These are phyloP conservation scores for Terana coerulea DNA, from an alignment of 768 basidiomycete genomes.

Conservation along the genomic window DNA sequence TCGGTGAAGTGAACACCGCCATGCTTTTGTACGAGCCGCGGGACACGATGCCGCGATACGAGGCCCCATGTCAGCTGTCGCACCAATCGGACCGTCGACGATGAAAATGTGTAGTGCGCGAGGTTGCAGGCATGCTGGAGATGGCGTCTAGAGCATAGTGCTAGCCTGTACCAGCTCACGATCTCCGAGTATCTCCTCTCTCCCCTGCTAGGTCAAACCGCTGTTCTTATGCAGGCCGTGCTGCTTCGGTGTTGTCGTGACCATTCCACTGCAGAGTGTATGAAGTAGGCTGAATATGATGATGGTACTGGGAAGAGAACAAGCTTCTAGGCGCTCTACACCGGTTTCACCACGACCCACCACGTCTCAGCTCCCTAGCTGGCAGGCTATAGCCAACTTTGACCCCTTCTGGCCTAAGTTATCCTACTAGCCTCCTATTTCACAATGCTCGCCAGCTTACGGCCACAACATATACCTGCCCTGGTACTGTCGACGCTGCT, in stretches of 20 bases:
- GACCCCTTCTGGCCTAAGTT: constrained; percentile 11
- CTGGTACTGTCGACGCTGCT: constrained; percentile 14
- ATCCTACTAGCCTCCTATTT: constrained; percentile 8
- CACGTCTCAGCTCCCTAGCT: constrained; percentile 8
- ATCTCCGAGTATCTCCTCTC: too few relatives aligned
- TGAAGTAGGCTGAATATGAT: too few relatives aligned
- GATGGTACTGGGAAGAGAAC: constrained; percentile 1
- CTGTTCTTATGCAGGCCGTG: too few relatives aligned
- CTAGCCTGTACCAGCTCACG: too few relatives aligned
- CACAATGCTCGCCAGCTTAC: constrained; percentile 1
- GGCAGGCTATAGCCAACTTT: constrained; percentile 1
- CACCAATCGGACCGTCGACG: constrained; percentile 2
- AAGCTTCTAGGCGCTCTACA: constrained; percentile 1
- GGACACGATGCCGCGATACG: too few relatives aligned
- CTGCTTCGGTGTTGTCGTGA: too few relatives aligned
- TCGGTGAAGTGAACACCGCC: too few relatives aligned
- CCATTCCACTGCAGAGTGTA: too few relatives aligned
- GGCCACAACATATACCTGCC: constrained; percentile 2
- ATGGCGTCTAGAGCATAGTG: too few relatives aligned
- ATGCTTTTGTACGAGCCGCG: too few relatives aligned
- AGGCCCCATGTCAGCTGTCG: constrained; percentile 4
- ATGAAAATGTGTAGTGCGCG: constrained; percentile 1
- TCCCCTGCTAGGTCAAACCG: too few relatives aligned
- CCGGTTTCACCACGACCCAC: constrained; percentile 1
- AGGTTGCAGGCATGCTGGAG: background rate